Evolutionary conservation across 2,329 filamentous ascomycete species (phyloP), one percentile per base, ranked within the genome.

Genomic region (Diaporthe humulicola): DNA sequence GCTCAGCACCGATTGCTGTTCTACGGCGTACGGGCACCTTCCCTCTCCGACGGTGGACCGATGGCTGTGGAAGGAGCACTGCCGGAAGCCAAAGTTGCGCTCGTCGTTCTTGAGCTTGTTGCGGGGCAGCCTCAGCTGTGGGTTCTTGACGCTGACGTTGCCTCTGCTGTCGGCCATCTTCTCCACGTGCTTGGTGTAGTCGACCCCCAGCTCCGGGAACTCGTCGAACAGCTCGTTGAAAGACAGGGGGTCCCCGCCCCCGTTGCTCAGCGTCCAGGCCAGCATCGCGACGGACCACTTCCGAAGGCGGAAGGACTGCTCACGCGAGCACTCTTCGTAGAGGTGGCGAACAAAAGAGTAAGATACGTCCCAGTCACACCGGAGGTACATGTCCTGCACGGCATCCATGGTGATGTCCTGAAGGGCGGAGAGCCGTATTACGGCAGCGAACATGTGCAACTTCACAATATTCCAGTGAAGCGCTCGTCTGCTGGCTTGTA

Each of bases 231-330:
- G 42, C 15, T 71, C 64, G 40, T 67, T 54, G 56, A 57, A 75
- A 14, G 82, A 80, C 6, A 82, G 78, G 70, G 77, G 48, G n/a
- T 75, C 73, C 79, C 77, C 25, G 77, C 76, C 33, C 69, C 80
- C 77, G 74, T 81, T 80, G 71, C 80, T 81, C 81, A 90, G 84
- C 3, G 86, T 86, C 85, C 89, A 91, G n/a, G 89, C 88, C 19
- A 90, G 85, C 88, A 91, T 91, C 74, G 90, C 89, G 8, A 91
- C 88, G 71, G 88, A 87, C 90, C 90, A 91, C 77, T 89, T 88
- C 64, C 90, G 87, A 52, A 91, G 83, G 14, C 89, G 86, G 54
- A 88, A 85, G 70, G 88, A 85, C 48, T 86, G 84, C 38, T 85
- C 80, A 17, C 86, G 80, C 67, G 89, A 87, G 79, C 88, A 89